Evolutionary conservation across 192 early-diverging fungal genomes (phyloP), one percentile per base, ranked within the genome.

Genomic region (Coemansia sp.): DNA sequence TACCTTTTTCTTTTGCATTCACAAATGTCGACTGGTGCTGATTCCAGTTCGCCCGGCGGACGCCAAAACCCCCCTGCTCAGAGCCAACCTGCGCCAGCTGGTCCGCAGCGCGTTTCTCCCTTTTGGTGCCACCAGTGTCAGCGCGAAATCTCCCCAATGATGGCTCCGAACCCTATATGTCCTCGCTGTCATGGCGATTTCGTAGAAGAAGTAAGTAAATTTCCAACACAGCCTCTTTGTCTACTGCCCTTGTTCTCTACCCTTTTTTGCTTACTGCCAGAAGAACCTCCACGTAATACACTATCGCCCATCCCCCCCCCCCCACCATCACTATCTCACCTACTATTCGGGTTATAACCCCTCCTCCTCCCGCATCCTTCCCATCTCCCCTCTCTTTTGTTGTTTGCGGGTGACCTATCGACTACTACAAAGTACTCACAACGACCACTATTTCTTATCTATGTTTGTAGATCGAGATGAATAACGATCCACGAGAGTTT

Each of bases 131-230:
- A 92, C 67, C 80, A 76, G 20, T 92, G 91, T 63, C 67, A 69
- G 62, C 53, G 57, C 8, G 89, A 90, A 82, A 87, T 91, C 11
- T 66, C 65, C 2, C 83, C 88, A 43, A 73, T 93, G 71, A 86
- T 93, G 87, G 90, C 88, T 8, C 89, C 90, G 4, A 84, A 89
- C 46, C 94, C 91, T n/a, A 88, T 89, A 41, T 95, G 94, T 60
- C 91, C 91, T 17, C 71, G 58, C 31, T 95, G 94, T 64, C 76
- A 88, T 64, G 75, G 82, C 46, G 87, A 92, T 61, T 95, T 95
- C 73, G 92, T 95, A n/a, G 92, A 95, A 81, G 85, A 93, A 83
- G 90, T 92, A 82, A 64, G 70, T 62, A 15, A 31, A 63, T 60
- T 27, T 19, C 5, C 8, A 54, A 45, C 25, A 22, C 7, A 17